phyloP scores from a whole-genome alignment of 257 asterid species.

The Ophiorrhiza pumila region DNA sequence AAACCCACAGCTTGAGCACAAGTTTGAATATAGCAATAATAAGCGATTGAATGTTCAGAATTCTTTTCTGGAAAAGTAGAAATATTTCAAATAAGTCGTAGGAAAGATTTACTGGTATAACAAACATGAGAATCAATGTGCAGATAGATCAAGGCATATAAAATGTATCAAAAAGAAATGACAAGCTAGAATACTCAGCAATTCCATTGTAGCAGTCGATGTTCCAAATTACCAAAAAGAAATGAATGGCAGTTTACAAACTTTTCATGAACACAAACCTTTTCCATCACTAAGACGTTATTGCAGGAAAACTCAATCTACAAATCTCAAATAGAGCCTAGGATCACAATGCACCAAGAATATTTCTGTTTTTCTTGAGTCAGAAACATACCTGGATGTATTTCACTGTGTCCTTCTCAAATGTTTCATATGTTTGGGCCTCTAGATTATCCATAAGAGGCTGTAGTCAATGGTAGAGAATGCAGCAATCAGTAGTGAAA shows the following conservation, averaged over 20 bases:
- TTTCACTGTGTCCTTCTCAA: conserved; percentile 87
- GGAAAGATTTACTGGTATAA: neutral
- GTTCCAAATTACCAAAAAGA: neutral
- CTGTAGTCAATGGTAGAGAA: conserved; percentile 46
- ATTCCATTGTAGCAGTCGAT: neutral
- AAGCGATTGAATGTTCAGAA: neutral
- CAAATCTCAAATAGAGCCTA: neutral
- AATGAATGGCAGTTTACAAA: neutral
- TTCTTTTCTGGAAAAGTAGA: neutral
- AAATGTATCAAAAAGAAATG: neutral
- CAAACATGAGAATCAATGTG: neutral
- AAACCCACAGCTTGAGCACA: neutral
- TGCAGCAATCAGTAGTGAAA: conserved; percentile 6
- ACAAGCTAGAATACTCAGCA: neutral
- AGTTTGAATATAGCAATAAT: neutral
- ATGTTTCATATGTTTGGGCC: conserved; percentile 97
- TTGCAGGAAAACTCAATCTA: neutral
- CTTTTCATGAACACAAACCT: neutral
- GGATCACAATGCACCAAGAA: neutral
- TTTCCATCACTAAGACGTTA: neutral
- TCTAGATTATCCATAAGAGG: conserved; percentile 99
- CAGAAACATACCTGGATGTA: conserved; percentile 66
- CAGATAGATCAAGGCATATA: neutral
- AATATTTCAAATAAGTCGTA: neutral
- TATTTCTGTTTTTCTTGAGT: neutral